Evolutionary conservation across 306 rosid genomes (phyloP), one percentile per base, ranked within the genome.

Genomic region (Vigna nakashimae): DNA sequence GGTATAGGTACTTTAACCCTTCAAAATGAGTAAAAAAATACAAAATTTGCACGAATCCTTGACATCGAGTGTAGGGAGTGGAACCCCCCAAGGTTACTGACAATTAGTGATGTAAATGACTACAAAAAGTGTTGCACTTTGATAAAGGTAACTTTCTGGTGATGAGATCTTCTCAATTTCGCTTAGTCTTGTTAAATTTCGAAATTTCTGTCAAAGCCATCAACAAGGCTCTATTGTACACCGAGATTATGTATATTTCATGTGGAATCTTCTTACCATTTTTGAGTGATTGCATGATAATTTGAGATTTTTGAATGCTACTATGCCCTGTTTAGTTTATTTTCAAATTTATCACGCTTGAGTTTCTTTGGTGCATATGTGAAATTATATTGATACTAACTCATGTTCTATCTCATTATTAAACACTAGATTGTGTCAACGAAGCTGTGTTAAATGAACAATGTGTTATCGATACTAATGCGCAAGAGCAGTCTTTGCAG

Each of bases 241-340:
- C 49, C 36, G 75, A 12, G 75, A 65, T 64, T 63, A 66, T 65
- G 34, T 5, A 15, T 62, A 14, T 14, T 56, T 51, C 53, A 6
- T 36, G 36, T 67, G 36, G 42, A 7, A 14, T 67, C 4, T 12
- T 56, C 36, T 60, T 53, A n/a, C 63, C 34, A 18, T 22, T 57
- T 52, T 16, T 34, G 15, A 15, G 65, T 20, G 58, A 45, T 65
- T 71, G 51, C 20, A 2, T 73, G 69, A 51, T 71, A 3, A 32
- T 55, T 63, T 4, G 34, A 16, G 14, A 63, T 32, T 36, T 64
- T 4, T 38, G 26, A 14, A 56, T 15, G 66, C 42, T 73, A 57
- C 32, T 22, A 26, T 68, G 9, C 26, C 22, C 42, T 9, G 26
- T 34, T 63, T 7, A 34, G n/a, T n/a, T 8, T 36, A 3, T 36